Conservation (phyloP, 352 stramenopile genomes). For the Pythium dissimile region DNA sequence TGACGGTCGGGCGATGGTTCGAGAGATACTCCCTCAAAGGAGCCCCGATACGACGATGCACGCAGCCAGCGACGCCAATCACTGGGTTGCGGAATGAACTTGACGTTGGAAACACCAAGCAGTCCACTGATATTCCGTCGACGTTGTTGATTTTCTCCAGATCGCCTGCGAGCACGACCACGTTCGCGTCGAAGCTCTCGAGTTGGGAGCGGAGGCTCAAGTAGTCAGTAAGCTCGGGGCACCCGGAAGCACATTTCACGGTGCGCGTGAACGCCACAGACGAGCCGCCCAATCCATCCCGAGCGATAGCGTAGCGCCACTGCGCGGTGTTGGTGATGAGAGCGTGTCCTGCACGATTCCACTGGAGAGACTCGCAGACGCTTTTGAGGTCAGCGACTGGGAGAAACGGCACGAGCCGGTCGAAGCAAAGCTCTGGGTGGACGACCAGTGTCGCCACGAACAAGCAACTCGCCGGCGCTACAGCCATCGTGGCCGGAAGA, state of each 20-base stretch:
- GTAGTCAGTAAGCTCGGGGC: slow-evolving; percentile 32
- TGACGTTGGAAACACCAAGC: slow-evolving; percentile 60
- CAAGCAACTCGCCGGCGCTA: too few species aligned
- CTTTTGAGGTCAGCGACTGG: background rate
- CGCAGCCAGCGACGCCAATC: slow-evolving; percentile 37
- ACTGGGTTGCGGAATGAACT: slow-evolving; percentile 31
- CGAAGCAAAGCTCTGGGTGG: too few species aligned
- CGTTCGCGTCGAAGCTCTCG: slow-evolving; percentile 30
- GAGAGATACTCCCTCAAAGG: slow-evolving; percentile 18
- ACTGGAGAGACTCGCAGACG: slow-evolving; percentile 8
- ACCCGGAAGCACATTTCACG: slow-evolving; percentile 9
- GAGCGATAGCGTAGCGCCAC: slow-evolving; percentile 9
- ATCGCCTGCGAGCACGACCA: slow-evolving; percentile 42
- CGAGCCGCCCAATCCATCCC: background rate
- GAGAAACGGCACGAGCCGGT: background rate
- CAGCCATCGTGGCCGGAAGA: too few species aligned
- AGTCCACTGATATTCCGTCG: slow-evolving; percentile 37
- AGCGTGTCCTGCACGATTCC: background rate
- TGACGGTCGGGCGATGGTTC: background rate
- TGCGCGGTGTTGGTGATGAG: slow-evolving; percentile 3
- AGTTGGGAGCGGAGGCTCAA: slow-evolving; percentile 38
- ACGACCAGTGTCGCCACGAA: too few species aligned
- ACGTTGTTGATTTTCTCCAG: slow-evolving; percentile 34
- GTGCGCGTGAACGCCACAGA: slow-evolving; percentile 2
- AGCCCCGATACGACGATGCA: slow-evolving; percentile 47